A percentile compares a stretch with the other conserved stretches of the same genome.
phyloP scores from a whole-genome alignment of 2,329 filamentous ascomycete species.

The Penicillium sp. region DNA sequence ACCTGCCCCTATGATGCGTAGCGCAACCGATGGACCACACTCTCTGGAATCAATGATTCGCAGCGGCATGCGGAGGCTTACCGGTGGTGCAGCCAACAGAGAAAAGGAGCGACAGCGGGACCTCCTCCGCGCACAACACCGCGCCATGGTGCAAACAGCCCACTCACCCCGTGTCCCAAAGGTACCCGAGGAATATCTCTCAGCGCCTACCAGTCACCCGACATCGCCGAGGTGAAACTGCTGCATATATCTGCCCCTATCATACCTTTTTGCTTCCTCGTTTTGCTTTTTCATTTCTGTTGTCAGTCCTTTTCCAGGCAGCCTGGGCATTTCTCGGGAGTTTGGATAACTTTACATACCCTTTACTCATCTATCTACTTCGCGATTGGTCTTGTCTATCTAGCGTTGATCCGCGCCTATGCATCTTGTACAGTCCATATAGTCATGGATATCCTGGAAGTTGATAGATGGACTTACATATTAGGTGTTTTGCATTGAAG shows the following conservation, averaged over 20 bases:
- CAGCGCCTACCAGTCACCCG: slow-evolving; percentile 37
- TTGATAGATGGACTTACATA: background rate
- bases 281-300: slow-evolving; percentile 4
- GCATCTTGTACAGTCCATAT: slow-evolving; percentile 5
- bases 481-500: background rate
- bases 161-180: slow-evolving; percentile 47
- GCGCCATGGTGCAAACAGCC: slow-evolving; percentile 38
- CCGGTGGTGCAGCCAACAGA: slow-evolving; percentile 42
- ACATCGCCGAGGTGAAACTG: slow-evolving; percentile 30
- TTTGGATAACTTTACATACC: slow-evolving; percentile 16
- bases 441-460: background rate
- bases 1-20: slow-evolving; percentile 29
- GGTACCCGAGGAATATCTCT: slow-evolving; percentile 48
- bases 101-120: slow-evolving; percentile 48
- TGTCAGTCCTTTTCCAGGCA: slow-evolving; percentile 5
- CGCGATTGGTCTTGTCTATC: background rate
- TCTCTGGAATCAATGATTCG: slow-evolving; percentile 47
- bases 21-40: slow-evolving; percentile 41
- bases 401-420: background rate
- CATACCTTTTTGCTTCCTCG: background rate
- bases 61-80: slow-evolving; percentile 48
- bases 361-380: slow-evolving; percentile 9
- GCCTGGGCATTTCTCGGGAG: slow-evolving; percentile 20
- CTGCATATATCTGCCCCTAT: background rate
- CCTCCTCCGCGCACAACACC: slow-evolving; percentile 43